Evolutionary conservation across 2,329 filamentous ascomycete genomes (phyloP).

Genomic region (Dactylellina cionopaga): DNA sequence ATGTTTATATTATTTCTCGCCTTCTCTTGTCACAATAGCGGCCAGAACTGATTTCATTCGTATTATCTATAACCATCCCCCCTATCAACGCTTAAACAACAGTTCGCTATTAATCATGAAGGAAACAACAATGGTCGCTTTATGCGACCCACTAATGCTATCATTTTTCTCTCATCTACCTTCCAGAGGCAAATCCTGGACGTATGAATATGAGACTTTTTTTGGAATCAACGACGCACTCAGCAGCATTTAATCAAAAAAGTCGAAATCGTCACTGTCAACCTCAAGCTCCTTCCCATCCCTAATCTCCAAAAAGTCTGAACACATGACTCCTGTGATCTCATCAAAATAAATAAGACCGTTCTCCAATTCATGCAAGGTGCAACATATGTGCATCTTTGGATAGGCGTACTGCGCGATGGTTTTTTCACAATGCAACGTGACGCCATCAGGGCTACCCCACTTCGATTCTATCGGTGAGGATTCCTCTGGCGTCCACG

Average conservation of each 20-base stretch:
- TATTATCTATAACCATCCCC: too few species aligned
- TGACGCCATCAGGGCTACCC: conserved; percentile 58
- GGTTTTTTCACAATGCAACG: conserved; percentile 63
- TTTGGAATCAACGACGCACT: too few species aligned
- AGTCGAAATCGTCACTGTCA: conserved; percentile 46
- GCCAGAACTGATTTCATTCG: too few species aligned
- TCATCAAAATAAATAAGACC: conserved; percentile 34
- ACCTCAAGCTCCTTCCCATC: conserved; percentile 53
- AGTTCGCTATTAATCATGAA: too few species aligned
- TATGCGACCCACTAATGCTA: too few species aligned
- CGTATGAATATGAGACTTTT: too few species aligned
- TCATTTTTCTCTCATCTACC: too few species aligned
- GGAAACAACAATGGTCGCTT: too few species aligned
- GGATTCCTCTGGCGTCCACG: conserved; percentile 36
- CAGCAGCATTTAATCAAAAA: conserved; percentile 11
- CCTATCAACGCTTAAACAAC: too few species aligned
- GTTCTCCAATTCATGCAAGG: conserved; percentile 29
- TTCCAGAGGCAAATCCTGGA: too few species aligned
- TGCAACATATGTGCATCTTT: conserved; percentile 58
- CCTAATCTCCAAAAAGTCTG: conserved; percentile 53
- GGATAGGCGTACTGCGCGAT: conserved; percentile 59
- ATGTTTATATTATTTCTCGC: too few species aligned
- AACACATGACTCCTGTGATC: conserved; percentile 38
- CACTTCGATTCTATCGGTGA: conserved; percentile 37
- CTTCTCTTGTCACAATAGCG: too few species aligned